These are phyloP conservation scores for Backusella macrospora DNA, from an alignment of 192 early-diverging fungal species.

Conservation along the genomic window DNA sequence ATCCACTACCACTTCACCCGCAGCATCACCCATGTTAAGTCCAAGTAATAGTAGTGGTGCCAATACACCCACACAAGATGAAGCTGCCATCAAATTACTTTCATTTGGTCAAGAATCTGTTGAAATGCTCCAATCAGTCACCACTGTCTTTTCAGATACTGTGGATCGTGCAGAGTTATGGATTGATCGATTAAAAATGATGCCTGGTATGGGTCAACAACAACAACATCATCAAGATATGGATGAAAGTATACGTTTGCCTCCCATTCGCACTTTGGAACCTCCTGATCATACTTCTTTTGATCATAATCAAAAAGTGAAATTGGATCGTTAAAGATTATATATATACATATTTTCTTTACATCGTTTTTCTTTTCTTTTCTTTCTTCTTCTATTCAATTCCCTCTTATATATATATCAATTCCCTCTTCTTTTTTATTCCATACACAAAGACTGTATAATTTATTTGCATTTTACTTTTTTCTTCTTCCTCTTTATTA, in stretches of 20 bases:
- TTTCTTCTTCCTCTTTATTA: too few relatives aligned
- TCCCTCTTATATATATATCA: neutral
- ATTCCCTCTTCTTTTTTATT: neutral
- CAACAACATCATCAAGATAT: neutral
- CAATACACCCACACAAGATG: slow-evolving; percentile 32
- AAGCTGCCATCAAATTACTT: slow-evolving; percentile 66
- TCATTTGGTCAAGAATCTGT: slow-evolving; percentile 71
- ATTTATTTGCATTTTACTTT: slow-evolving; percentile 14
- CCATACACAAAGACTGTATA: slow-evolving; percentile 7
- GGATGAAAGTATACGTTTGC: slow-evolving; percentile 13
- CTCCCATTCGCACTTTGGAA: slow-evolving; percentile 24
- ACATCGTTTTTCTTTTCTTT: neutral
- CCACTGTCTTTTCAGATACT: slow-evolving; percentile 70
- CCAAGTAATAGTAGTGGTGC: neutral
- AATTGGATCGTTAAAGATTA: slow-evolving; percentile 14
- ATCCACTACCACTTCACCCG: slow-evolving; percentile 41
- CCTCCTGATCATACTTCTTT: slow-evolving; percentile 10
- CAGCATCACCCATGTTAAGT: slow-evolving; percentile 38
- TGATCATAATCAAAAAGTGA: slow-evolving; percentile 19
- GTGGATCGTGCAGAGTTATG: slow-evolving; percentile 67
- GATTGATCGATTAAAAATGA: slow-evolving; percentile 52
- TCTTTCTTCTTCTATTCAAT: neutral
- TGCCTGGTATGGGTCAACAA: slow-evolving; percentile 23
- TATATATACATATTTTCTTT: neutral
- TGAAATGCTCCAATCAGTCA: slow-evolving; percentile 70